Evolutionary conservation across 495 filamentous ascomycete genomes (phyloP).

Genomic region (Chaetomium fimeti): DNA sequence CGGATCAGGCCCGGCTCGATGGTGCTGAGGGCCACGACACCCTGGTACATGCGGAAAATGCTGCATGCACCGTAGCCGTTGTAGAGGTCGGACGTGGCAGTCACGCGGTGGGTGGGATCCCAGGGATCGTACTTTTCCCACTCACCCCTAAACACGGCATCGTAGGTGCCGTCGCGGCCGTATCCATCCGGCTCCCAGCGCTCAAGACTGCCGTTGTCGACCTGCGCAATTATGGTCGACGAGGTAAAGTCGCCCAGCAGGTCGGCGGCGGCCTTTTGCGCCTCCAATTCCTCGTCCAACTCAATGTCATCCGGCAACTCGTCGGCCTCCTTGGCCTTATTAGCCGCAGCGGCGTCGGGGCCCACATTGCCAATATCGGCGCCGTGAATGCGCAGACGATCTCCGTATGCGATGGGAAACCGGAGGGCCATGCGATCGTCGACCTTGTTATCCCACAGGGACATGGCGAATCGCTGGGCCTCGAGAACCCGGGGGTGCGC

Average conservation of each 20-base stretch:
- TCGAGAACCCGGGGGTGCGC: slow-evolving; percentile 70
- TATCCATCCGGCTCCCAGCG: slow-evolving; percentile 89
- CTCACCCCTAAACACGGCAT: slow-evolving; percentile 68
- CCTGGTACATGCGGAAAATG: slow-evolving; percentile 88
- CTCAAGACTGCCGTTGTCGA: slow-evolving; percentile 84
- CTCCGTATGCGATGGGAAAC: slow-evolving; percentile 76
- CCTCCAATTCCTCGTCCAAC: slow-evolving; percentile 25
- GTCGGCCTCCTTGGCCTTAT: slow-evolving; percentile 32
- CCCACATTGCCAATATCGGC: slow-evolving; percentile 41
- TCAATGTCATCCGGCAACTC: slow-evolving; percentile 20
- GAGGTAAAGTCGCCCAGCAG: slow-evolving; percentile 47
- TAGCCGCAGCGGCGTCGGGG: slow-evolving; percentile 26
- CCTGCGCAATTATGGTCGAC: slow-evolving; percentile 60
- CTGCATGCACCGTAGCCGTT: slow-evolving; percentile 82
- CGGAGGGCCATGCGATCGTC: slow-evolving; percentile 58
- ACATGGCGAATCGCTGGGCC: slow-evolving; percentile 76
- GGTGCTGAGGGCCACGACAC: slow-evolving; percentile 77
- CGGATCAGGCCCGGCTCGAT: slow-evolving; percentile 81
- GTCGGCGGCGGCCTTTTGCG: slow-evolving; percentile 37
- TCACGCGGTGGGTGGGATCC: slow-evolving; percentile 72
- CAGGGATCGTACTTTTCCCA: slow-evolving; percentile 89
- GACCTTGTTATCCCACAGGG: slow-evolving; percentile 72
- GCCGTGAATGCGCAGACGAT: slow-evolving; percentile 74
- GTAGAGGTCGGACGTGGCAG: slow-evolving; percentile 75
- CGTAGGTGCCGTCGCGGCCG: slow-evolving; percentile 66